Percentiles rank a stretch among this genome's conserved stretches.
Conservation (phyloP, 1,139 yeast species). For the Blastobotrys serpentis region DNA sequence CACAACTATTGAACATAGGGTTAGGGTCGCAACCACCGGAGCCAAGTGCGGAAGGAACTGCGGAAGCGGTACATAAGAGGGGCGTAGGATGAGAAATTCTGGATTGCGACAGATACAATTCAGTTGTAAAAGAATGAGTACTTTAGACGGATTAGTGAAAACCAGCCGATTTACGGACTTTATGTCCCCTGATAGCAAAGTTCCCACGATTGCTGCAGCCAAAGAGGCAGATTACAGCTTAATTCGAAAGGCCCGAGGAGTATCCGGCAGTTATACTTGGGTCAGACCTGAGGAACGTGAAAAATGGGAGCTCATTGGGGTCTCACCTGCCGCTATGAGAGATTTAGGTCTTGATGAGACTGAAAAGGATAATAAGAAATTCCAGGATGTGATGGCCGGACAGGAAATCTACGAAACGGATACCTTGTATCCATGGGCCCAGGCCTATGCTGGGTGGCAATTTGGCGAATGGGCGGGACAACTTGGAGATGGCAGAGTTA, state of each 20-base stretch:
- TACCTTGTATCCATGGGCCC: constrained; percentile 72
- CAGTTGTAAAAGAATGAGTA: constrained; percentile 13
- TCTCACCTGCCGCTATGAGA: constrained; percentile 58
- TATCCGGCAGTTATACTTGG: constrained; percentile 66
- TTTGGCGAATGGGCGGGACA: constrained; percentile 98
- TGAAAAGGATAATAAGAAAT: constrained; percentile 35
- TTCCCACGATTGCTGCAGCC: constrained; percentile 55
- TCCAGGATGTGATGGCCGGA: constrained; percentile 63
- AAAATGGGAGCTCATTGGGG: constrained; percentile 54
- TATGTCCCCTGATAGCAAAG: constrained; percentile 58
- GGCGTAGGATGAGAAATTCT: not conserved
- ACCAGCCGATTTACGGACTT: constrained; percentile 50
- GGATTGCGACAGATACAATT: not conserved
- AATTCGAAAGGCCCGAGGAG: constrained; percentile 55
- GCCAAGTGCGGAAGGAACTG: not conserved
- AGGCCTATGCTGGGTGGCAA: constrained; percentile 94
- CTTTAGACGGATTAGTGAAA: constrained; percentile 34
- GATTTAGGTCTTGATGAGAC: constrained; percentile 57
- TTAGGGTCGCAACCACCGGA: too few species aligned
- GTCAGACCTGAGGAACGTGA: constrained; percentile 37
- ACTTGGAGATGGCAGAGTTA: constrained; percentile 91
- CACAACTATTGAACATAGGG: too few species aligned
- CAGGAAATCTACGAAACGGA: constrained; percentile 43
- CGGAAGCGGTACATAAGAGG: not conserved
- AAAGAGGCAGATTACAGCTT: constrained; percentile 40